Conservation (phyloP, 441 rosid genomes). For the Populus hybrid region DNA sequence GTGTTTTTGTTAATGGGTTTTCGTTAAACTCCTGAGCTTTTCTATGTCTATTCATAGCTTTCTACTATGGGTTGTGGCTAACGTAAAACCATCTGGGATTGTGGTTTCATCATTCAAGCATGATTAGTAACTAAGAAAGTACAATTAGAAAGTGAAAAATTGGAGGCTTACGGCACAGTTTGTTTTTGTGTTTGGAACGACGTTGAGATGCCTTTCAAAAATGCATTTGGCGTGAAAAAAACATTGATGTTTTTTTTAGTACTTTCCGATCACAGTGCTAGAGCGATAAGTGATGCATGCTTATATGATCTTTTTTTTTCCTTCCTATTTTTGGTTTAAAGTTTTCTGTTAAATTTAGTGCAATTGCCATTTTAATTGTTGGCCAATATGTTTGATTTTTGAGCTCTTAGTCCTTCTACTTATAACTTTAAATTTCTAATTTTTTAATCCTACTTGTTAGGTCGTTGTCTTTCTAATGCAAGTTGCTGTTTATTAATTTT, state of each 20-base stretch:
- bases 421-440: not conserved
- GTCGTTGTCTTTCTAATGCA: not conserved
- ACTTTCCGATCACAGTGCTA: too few relatives aligned
- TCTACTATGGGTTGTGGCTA: not conserved
- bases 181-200: not conserved
- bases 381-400: not conserved
- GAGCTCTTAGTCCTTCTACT: not conserved
- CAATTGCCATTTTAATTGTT: not conserved
- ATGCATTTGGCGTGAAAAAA: too few relatives aligned
- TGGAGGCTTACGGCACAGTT: not conserved
- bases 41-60: not conserved
- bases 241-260: too few relatives aligned
- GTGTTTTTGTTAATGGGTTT: conserved; percentile 14
- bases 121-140: not conserved
- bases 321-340: not conserved
- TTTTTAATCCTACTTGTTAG: not conserved
- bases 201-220: too few relatives aligned
- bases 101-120: not conserved
- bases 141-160: not conserved
- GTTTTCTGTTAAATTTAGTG: not conserved
- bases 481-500: conserved; percentile 4
- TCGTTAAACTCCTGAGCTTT: not conserved
- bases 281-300: too few relatives aligned
- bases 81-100: not conserved
- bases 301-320: not conserved